Evolutionary conservation across 306 rosid genomes (phyloP).

Genomic region (Pyrus bretschneideri): DNA sequence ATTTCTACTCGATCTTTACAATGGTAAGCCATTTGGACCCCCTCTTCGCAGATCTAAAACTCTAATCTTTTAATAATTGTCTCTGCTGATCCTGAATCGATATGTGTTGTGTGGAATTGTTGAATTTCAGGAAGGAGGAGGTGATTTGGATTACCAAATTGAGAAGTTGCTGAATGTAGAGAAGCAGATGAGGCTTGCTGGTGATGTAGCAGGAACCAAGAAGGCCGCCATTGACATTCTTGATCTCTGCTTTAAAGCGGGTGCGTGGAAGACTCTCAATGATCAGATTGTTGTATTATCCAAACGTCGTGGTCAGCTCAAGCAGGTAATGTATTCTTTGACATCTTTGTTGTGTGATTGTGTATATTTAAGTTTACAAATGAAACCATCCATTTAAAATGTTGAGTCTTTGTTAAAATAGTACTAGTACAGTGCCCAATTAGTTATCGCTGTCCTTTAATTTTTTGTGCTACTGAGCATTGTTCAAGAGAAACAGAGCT

Average conservation of each 20-base stretch:
- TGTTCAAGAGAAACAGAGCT: neutral
- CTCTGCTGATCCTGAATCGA: neutral
- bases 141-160: slow-evolving; percentile 48
- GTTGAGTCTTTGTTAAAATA: neutral
- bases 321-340: slow-evolving; percentile 49
- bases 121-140: slow-evolving; percentile 52
- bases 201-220: slow-evolving; percentile 73
- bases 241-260: slow-evolving; percentile 73
- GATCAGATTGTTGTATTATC: slow-evolving; percentile 85
- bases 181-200: slow-evolving; percentile 79
- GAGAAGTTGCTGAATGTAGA: slow-evolving; percentile 77
- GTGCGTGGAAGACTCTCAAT: slow-evolving; percentile 82
- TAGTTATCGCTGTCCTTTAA: neutral
- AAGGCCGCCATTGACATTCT: slow-evolving; percentile 76
- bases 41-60: neutral
- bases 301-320: slow-evolving; percentile 92
- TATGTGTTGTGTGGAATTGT: neutral
- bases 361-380: neutral
- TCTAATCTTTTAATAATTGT: neutral
- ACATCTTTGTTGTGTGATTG: neutral
- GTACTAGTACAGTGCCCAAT: neutral
- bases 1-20: neutral
- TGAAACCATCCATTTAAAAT: neutral
- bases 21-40: slow-evolving; percentile 3
- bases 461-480: neutral